Percentiles rank a stretch among this genome's conserved stretches.
These are phyloP conservation scores for Helenozyma rhizophorensis DNA, from an alignment of 805 yeast species.

Conservation along the genomic window DNA sequence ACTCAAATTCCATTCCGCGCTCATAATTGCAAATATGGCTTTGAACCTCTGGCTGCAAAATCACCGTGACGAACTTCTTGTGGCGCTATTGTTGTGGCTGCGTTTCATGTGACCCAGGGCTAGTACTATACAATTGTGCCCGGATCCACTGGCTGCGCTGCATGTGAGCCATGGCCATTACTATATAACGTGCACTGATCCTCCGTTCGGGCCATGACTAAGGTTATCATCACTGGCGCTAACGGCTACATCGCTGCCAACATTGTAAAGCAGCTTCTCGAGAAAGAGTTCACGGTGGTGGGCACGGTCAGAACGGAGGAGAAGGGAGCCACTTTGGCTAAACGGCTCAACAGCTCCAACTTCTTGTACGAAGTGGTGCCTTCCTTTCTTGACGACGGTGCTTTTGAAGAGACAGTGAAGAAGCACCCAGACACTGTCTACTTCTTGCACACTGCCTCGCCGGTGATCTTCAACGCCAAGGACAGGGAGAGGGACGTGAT, in stretches of 20 bases:
- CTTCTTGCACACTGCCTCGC: conserved; percentile 31
- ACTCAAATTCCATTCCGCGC: too few species aligned
- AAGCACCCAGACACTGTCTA: conserved; percentile 1
- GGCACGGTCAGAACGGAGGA: conserved; percentile 42
- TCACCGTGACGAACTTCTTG: too few species aligned
- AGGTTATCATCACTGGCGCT: conserved; percentile 44
- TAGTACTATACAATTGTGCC: neutral
- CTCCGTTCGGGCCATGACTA: too few species aligned
- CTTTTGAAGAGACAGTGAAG: conserved; percentile 25
- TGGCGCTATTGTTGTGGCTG: neutral
- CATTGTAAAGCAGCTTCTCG: conserved; percentile 32
- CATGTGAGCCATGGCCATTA: too few species aligned
- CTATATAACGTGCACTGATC: too few species aligned
- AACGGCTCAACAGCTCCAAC: conserved; percentile 1
- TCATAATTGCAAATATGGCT: too few species aligned
- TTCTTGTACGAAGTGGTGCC: conserved; percentile 17
- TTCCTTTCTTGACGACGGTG: conserved; percentile 18
- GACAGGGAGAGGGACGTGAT: conserved; percentile 46
- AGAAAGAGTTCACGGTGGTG: conserved; percentile 37
- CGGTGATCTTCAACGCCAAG: conserved; percentile 18
- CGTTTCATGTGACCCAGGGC: neutral
- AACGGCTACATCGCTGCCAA: conserved; percentile 49
- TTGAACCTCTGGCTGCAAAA: too few species aligned
- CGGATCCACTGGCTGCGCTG: neutral
- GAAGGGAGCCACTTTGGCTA: conserved; percentile 28